Evolutionary conservation across 495 filamentous ascomycete genomes (phyloP), one percentile per base, ranked within the genome.

Genomic region (Podospora pseudoanserina): DNA sequence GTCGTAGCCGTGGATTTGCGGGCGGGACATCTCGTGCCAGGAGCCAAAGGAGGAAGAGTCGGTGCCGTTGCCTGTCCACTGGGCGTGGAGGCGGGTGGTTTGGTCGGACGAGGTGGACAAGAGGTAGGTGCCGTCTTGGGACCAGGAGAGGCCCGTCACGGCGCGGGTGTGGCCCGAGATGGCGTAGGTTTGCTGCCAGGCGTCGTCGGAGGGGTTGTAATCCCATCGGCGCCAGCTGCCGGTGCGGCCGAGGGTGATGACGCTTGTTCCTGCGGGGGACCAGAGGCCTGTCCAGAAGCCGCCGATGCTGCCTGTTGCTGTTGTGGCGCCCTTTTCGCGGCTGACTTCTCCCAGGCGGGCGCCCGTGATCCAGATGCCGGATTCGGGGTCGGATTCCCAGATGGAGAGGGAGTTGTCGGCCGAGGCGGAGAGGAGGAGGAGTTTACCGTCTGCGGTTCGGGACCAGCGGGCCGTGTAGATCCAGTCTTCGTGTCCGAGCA

Each of bases 401-500:
- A 98, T 89, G 0, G 92, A 89, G 4, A 99, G 81, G 0, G 95
- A 97, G 71, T 95, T 98, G 76, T 99, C 95, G 18, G 94, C 95
- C 16, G 95, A 98, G 2, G 95, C 89, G 15, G 94, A 91, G 18
- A 99, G 87, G 18, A 99, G 86, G 71, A 90, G 92, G 19, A 89
- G 83, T 65, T 81, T 83, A 9, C 80, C 67, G 58, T 72, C 70
- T 18, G 72, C 70, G 28, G 82, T 77, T 11, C 85, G 84, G 34
- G 85, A 83, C 95, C 95, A 99, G 53, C 82, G 81, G 0, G 91
- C 86, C 64, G 91, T 93, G 75, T 96, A 97, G 27, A 99, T 92
- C 95, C 95, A 99, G 73, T 99, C 95, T 72, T 99, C 95, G 73
- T 98, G 96, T 20, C 96, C 95, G 27, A 98, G 87, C 9, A 99